Conservation (phyloP, 78 protist genomes). For the Tieghemostelium lacteum region DNA sequence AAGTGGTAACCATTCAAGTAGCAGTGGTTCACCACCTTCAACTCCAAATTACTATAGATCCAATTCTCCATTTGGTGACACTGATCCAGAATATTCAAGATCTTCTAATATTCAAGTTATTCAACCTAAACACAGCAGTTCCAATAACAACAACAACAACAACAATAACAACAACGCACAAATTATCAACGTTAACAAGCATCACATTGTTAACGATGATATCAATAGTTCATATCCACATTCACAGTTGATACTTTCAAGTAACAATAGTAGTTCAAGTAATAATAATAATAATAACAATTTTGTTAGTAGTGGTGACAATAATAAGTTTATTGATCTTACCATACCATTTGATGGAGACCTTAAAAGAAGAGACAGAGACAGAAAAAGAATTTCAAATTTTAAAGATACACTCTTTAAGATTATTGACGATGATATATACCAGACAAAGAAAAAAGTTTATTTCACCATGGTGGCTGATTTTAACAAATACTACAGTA, state of each 20-base stretch:
- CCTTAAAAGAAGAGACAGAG: neutral
- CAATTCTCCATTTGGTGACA: neutral
- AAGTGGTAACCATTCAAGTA: neutral
- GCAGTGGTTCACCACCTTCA: neutral
- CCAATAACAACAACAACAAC: neutral
- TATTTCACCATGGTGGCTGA: neutral
- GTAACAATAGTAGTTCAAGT: neutral
- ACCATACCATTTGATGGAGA: neutral
- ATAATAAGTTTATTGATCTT: neutral
- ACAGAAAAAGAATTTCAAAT: conserved; percentile 47
- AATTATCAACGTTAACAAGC: too few relatives aligned
- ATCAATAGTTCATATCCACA: neutral
- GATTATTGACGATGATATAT: neutral
- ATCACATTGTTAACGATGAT: neutral
- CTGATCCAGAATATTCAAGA: neutral
- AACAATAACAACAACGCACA: too few relatives aligned
- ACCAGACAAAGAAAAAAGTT: conserved; percentile 5
- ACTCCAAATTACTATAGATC: neutral
- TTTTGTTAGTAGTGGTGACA: neutral
- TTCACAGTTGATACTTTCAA: neutral
- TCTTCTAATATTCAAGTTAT: neutral
- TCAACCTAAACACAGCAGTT: neutral
- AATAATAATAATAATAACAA: neutral
- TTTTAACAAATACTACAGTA: conserved; percentile 10
- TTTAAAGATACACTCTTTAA: conserved; percentile 22